Evolutionary conservation across 2,329 filamentous ascomycete species (phyloP).

Genomic region (Xylariaceae sp.): DNA sequence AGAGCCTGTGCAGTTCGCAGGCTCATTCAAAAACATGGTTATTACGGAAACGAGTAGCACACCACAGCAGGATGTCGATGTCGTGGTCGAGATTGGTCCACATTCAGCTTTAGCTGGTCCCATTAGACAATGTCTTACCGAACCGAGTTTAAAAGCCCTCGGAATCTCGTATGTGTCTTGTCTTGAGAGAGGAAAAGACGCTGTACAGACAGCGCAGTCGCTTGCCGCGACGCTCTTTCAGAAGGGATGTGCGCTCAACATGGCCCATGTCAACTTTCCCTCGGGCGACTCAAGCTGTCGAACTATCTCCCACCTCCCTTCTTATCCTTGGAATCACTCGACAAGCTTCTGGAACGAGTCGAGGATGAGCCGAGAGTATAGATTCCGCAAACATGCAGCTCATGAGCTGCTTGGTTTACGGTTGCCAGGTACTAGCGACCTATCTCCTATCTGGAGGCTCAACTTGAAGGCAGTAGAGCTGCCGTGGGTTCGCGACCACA

Average conservation of each 20-base stretch:
- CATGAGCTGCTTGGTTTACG: slow-evolving; percentile 29
- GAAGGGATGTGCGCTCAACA: slow-evolving; percentile 16
- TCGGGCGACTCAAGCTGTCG: not conserved
- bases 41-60: not conserved
- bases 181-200: slow-evolving; percentile 29
- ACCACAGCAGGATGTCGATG: not conserved
- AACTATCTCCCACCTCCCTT: slow-evolving; percentile 20
- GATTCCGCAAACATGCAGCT: slow-evolving; percentile 7
- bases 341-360: slow-evolving; percentile 25
- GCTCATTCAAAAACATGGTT: slow-evolving; percentile 32
- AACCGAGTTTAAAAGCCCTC: not conserved
- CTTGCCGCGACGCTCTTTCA: slow-evolving; percentile 3
- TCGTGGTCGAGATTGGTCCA: slow-evolving; percentile 35
- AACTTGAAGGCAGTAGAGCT: slow-evolving; percentile 16
- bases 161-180: slow-evolving; percentile 22
- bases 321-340: slow-evolving; percentile 33
- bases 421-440: not conserved
- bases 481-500: slow-evolving; percentile 31
- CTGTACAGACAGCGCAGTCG: slow-evolving; percentile 8
- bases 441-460: slow-evolving; percentile 15
- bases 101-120: slow-evolving; percentile 46
- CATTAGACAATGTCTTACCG: slow-evolving; percentile 32
- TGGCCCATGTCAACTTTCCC: slow-evolving; percentile 18
- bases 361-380: slow-evolving; percentile 15
- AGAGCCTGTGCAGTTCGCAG: slow-evolving; percentile 35